Base-by-base conservation (phyloP, 345 rosid species). In the Acer yangbiense region DNA sequence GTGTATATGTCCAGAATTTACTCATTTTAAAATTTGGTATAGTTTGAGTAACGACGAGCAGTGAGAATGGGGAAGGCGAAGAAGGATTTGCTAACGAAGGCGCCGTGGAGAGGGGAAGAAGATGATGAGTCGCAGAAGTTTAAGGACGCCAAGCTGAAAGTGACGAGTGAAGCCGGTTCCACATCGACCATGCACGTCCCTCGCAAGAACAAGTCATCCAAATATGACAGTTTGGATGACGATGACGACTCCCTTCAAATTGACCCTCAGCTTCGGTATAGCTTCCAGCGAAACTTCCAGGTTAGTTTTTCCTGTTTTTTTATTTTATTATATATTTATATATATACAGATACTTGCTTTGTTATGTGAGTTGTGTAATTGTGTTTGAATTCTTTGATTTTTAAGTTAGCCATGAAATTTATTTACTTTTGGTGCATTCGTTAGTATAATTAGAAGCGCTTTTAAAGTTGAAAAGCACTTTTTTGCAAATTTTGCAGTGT, bases 231-330 rank as follows among this genome's bases (percentile, higher is more conserved):
- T 13, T 73, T 65, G 72, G 81, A 83, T 10, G 92, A 73, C 32
- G 81, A 85, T 6, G 93, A 89, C 0, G 93, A 86, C 20, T 75
- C 78, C 63, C 88, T 92, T 21, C 91, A 88, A n/a, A 89, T 95
- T 17, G 98, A 95, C 84, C 97, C 99, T 32, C 89, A 92, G 85
- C 98, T 95, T 70, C 99, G 98, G 2, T 95, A 93, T 89, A 95
- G 99, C 88, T 95, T 93, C 88, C 90, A 43, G 11, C 46, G 46
- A 43, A 43, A 43, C 10, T 43, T 43, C 46, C 46, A 43, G 46
- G 46, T 43, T 9, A 43, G 46, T 43, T 43, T 43, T 8, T 43
- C 10, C 2, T 43, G 46, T 43, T 43, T 8, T 7, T 43, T 43
- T 43, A n/a, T 7, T 43, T 43, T 8, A 43, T 1, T 8, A 43